phyloP scores from a whole-genome alignment of 371 early-diverging fungal genomes.

The Mucor sp. region DNA sequence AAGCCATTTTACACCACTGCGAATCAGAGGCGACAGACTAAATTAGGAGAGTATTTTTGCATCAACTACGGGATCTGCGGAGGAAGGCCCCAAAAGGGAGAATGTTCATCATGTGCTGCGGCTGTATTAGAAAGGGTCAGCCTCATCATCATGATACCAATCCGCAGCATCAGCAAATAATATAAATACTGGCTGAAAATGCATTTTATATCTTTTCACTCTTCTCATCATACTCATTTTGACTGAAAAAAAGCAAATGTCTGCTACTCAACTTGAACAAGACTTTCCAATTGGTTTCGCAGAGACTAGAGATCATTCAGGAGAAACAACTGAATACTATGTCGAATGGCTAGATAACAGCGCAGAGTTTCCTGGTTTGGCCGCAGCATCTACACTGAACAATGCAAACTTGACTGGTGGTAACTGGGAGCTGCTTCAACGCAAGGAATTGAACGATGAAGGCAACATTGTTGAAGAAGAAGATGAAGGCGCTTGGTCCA shows the following conservation, averaged over 20 bases:
- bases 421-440: constrained; percentile 20
- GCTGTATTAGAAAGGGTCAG: background rate
- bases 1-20: too few species aligned
- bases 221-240: background rate
- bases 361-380: constrained; percentile 16
- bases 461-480: constrained; percentile 11
- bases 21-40: too few species aligned
- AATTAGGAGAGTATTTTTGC: too few species aligned
- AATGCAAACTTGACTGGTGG: background rate
- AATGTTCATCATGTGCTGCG: background rate
- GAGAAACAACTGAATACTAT: constrained; percentile 2
- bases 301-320: background rate
- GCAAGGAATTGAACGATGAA: constrained; percentile 15
- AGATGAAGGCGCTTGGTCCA: constrained; percentile 16
- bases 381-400: constrained; percentile 5
- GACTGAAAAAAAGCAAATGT: background rate
- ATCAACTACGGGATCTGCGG: too few species aligned
- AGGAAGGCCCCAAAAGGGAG: background rate
- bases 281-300: constrained; percentile 24
- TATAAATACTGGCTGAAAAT: background rate
- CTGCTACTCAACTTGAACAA: constrained; percentile 2
- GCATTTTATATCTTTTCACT: background rate
- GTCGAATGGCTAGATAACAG: constrained; percentile 18
- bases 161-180: background rate
- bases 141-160: background rate